phyloP scores from a whole-genome alignment of 192 early-diverging fungal species.

The Allomyces macrogynus region DNA sequence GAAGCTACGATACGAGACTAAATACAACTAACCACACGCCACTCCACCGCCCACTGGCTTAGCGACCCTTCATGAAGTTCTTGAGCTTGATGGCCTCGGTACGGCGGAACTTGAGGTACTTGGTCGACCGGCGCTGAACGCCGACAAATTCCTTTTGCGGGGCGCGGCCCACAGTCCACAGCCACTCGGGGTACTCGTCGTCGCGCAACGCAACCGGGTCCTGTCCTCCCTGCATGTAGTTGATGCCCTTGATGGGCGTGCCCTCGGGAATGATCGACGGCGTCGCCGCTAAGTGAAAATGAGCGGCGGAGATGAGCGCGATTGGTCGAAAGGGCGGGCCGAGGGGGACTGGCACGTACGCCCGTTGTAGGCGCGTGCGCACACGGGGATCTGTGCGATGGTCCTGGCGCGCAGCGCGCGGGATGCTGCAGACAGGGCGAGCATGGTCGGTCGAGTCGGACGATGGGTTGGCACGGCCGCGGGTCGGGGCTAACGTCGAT shows the following conservation, averaged over 20 bases:
- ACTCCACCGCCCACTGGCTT: neutral
- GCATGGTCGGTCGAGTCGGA: no score
- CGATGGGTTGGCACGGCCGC: no score
- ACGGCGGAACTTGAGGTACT: slow-evolving; percentile 36
- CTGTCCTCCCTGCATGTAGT: slow-evolving; percentile 57
- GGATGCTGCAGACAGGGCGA: no score
- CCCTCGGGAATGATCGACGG: slow-evolving; percentile 23
- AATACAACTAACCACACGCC: no score
- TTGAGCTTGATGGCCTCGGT: slow-evolving; percentile 36
- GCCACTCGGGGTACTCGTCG: slow-evolving; percentile 73
- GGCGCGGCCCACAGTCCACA: slow-evolving; percentile 65
- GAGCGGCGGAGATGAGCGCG: no score
- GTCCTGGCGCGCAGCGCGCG: no score
- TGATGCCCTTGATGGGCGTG: slow-evolving; percentile 65
- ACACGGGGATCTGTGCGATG: slow-evolving; percentile 10
- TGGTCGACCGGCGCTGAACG: slow-evolving; percentile 14
- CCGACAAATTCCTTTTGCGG: slow-evolving; percentile 21
- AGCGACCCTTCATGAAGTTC: slow-evolving; percentile 51
- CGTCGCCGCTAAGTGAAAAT: no score
- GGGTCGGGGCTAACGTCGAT: no score
- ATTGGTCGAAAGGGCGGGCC: no score
- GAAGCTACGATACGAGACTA: no score
- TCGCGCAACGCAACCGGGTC: slow-evolving; percentile 74
- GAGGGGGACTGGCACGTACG: no score
- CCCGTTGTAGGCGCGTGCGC: slow-evolving; percentile 6